A percentile compares a stretch with the other conserved stretches of the same genome.
Conservation (phyloP, 2,329 filamentous ascomycete species). For the Fusarium sp. region DNA sequence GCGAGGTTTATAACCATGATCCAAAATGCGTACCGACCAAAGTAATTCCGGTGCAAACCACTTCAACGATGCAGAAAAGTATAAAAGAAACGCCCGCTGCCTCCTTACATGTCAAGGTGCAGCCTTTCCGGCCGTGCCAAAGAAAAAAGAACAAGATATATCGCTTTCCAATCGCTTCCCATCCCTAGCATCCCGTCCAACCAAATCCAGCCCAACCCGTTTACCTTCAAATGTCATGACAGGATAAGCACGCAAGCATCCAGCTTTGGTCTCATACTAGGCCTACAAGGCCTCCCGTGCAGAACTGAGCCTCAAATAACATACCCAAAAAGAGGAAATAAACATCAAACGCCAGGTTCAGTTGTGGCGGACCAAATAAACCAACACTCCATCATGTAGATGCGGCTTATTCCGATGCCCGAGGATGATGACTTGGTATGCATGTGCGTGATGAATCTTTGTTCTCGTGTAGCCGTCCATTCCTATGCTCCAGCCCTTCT, state of each 20-base stretch:
- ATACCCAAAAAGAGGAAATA: not conserved
- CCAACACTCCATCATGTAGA: conserved; percentile 34
- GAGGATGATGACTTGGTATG: conserved; percentile 39
- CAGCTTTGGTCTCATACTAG: not conserved
- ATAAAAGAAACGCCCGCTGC: conserved; percentile 24
- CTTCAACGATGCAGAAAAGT: conserved; percentile 2
- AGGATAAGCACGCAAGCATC: not conserved
- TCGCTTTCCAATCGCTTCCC: conserved; percentile 18
- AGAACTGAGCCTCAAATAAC: not conserved
- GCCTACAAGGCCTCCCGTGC: not conserved
- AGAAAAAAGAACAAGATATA: conserved; percentile 1
- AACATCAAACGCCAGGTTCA: conserved; percentile 38
- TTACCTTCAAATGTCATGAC: conserved; percentile 16
- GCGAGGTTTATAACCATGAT: not conserved
- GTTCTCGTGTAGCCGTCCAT: conserved; percentile 44
- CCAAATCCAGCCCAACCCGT: conserved; percentile 25
- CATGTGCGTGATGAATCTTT: conserved; percentile 42
- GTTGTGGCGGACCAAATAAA: conserved; percentile 30
- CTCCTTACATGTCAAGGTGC: not conserved
- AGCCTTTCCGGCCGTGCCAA: not conserved
- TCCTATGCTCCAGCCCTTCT: conserved; percentile 41
- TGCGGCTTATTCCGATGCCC: conserved; percentile 32
- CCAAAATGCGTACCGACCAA: not conserved
- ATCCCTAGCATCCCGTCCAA: conserved; percentile 12
- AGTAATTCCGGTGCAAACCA: not conserved